Base-by-base conservation (phyloP, 768 basidiomycete genomes). In the Suillus occidentalis region DNA sequence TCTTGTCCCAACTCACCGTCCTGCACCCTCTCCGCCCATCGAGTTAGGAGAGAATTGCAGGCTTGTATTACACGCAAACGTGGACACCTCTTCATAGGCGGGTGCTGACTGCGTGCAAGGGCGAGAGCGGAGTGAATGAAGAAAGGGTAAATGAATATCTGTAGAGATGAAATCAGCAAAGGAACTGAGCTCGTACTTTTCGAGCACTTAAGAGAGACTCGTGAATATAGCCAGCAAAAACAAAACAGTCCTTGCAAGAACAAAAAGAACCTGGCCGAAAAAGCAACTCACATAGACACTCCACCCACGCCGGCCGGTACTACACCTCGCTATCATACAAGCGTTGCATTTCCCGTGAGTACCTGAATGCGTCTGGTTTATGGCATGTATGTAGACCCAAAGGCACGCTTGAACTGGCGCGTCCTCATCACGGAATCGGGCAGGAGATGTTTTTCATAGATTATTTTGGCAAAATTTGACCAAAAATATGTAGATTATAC, bases 211-310 rank as follows among this genome's bases (percentile, higher is more conserved):
- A 10, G 45, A 0, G 10, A n/a, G n/a, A n/a, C 10, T 45, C 1
- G 4, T n/a, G 45, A n/a, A n/a, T n/a, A 45, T 10, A 10, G 9
- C 10, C 45, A 45, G 42, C 18, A 43, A 43, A 43, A 43, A 43
- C 42, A 18, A 43, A 45, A 10, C 10, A 45, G 10, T 45, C 20
- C n/a, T 45, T n/a, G 45, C 45, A 45, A n/a, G 45, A 45, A 45
- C 34, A 31, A 31, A 4, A 31, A n/a, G 43, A 43, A 43, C 20
- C 8, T 45, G 9, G 20, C 10, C 9, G 43, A 45, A 42, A 20
- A 62, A 55, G 66, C 49, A 16, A 84, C 89, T 69, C 73, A 92
- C 92, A 89, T 71, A 73, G 13, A 91, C 81, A 60, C 90, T 89
- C 91, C 91, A 94, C 90, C 8, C 34, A 91, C 73, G 42, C 18